These are phyloP conservation scores for Aspergillus sparsus DNA, from an alignment of 495 filamentous ascomycete genomes.

Conservation along the genomic window DNA sequence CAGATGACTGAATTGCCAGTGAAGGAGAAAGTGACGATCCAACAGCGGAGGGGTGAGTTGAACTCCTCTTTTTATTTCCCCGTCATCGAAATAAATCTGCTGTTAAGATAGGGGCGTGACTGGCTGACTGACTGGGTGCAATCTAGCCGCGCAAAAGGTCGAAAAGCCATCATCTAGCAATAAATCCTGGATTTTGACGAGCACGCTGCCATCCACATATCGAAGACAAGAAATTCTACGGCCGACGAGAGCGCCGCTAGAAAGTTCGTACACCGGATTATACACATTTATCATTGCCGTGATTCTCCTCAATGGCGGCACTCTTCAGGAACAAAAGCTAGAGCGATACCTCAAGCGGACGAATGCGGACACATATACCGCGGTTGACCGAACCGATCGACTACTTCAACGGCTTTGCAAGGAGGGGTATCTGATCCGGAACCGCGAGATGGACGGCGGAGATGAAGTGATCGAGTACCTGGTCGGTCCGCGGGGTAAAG, in stretches of 20 bases:
- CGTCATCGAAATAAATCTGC: neutral
- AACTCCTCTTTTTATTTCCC: neutral
- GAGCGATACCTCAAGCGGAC: constrained; percentile 71
- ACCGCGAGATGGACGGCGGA: constrained; percentile 65
- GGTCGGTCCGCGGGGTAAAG: constrained; percentile 80
- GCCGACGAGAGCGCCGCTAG: constrained; percentile 68
- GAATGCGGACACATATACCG: constrained; percentile 74
- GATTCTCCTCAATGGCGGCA: constrained; percentile 70
- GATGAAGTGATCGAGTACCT: constrained; percentile 76
- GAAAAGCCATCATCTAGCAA: constrained; percentile 53
- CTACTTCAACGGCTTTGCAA: constrained; percentile 71
- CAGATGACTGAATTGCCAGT: constrained; percentile 78
- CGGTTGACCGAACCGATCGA: constrained; percentile 73
- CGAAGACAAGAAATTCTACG: constrained; percentile 64
- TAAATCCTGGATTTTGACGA: constrained; percentile 75
- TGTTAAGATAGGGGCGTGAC: neutral
- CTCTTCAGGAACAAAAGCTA: constrained; percentile 71
- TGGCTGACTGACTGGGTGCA: constrained; percentile 6
- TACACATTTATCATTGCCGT: constrained; percentile 78
- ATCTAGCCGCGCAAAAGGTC: constrained; percentile 58
- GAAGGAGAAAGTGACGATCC: constrained; percentile 75
- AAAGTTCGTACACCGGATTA: constrained; percentile 76
- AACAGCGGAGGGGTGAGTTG: constrained; percentile 69
- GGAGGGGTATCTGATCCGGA: constrained; percentile 79
- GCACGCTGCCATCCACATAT: constrained; percentile 64